Base-by-base conservation (phyloP, 257 asterid species). In the Jacaranda mimosifolia region DNA sequence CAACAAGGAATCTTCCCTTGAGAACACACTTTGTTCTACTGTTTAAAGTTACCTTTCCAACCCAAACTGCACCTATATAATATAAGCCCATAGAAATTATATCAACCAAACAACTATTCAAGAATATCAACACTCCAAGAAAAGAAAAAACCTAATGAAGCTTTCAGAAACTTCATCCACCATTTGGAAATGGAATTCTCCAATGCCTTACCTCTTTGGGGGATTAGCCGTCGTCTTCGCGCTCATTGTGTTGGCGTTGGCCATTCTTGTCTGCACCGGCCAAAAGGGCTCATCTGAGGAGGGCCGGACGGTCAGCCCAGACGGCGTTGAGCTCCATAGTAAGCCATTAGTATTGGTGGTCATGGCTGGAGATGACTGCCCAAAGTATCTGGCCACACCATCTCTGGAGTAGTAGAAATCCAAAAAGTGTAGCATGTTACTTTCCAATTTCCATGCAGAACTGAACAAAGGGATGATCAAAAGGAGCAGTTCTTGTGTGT, bases 321-420 rank as follows among this genome's bases (percentile, higher is more conserved):
- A 36, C 43, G 73, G 42, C 12, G 65, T 65, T 42, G 58, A 80
- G 71, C 72, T 49, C 9, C 63, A 57, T 7, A 14, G 65, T 46
- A 69, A 62, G 52, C 75, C 70, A 21, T n/a, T 68, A 17, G 59
- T 75, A 11, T 64, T 73, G 21, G 83, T 71, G 55, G 59, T 76
- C 19, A 75, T 81, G 84, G 84, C 85, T 21, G 88, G 88, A 78
- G 82, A 84, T 58, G 75, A 70, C 74, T 32, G 38, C 75, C 85
- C 85, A 4, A 84, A 77, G 32, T 81, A 66, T 77, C 21, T 84
- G 45, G 88, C 84, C 4, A 65, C 70, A 19, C 80, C 88, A 9
- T 59, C 77, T 59, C 32, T 45, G 9, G 7, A 45, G 17, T 43
- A 45, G 38, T 40, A 59, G 19, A 48, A 55, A 11, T 26, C 14